Conservation (phyloP, 352 stramenopile genomes). For the Globisporangium ultimum region DNA sequence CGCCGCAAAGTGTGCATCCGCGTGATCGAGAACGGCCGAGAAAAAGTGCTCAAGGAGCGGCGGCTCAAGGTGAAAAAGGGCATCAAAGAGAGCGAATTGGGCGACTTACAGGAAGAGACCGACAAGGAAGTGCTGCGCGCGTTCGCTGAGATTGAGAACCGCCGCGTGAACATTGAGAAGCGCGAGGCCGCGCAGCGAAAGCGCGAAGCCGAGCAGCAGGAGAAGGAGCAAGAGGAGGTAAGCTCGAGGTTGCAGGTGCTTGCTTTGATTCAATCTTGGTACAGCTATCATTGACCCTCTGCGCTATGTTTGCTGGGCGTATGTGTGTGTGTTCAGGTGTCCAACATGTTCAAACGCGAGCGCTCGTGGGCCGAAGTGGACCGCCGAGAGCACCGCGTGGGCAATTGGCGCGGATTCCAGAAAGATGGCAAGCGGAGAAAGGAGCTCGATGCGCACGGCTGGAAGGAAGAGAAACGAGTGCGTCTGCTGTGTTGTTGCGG, state of each 20-base stretch:
- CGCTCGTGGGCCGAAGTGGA: slow-evolving; percentile 75
- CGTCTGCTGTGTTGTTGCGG: slow-evolving; percentile 5
- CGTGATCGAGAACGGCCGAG: slow-evolving; percentile 73
- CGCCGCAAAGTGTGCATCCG: slow-evolving; percentile 74
- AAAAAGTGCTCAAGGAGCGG: slow-evolving; percentile 72
- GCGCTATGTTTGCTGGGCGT: not conserved
- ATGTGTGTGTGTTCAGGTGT: slow-evolving; percentile 15
- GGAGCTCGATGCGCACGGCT: slow-evolving; percentile 49
- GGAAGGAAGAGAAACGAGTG: slow-evolving; percentile 66
- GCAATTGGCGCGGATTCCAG: slow-evolving; percentile 78
- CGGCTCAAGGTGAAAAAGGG: slow-evolving; percentile 79
- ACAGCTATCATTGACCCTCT: not conserved
- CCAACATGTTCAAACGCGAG: slow-evolving; percentile 69
- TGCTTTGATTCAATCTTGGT: no score
- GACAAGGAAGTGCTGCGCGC: slow-evolving; percentile 78
- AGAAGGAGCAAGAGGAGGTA: slow-evolving; percentile 71
- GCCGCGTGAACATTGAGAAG: slow-evolving; percentile 69
- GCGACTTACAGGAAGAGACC: slow-evolving; percentile 50
- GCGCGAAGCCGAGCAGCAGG: slow-evolving; percentile 68
- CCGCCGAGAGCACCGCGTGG: slow-evolving; percentile 71
- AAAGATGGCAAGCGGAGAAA: slow-evolving; percentile 70
- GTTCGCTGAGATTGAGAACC: slow-evolving; percentile 85
- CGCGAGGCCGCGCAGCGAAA: slow-evolving; percentile 63
- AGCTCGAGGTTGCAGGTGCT: not conserved
- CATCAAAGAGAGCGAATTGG: slow-evolving; percentile 64